A percentile compares a stretch with the other conserved stretches of the same genome.
phyloP scores from a whole-genome alignment of 306 rosid genomes.

The Neltuma alba region DNA sequence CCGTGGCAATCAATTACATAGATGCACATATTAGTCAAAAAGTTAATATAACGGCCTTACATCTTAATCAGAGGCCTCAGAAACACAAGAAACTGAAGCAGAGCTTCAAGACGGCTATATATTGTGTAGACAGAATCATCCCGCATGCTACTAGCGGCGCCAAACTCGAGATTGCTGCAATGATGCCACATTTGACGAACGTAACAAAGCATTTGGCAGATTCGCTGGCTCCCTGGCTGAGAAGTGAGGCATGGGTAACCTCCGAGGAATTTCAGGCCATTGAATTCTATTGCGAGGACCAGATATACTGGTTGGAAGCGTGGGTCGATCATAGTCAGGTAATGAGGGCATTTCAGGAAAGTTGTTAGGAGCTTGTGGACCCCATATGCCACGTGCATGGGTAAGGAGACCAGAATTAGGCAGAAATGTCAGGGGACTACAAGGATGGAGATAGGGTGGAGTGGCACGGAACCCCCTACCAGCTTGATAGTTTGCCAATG shows the following conservation, averaged over 20 bases:
- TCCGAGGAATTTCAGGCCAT: constrained; percentile 29
- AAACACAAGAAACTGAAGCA: not conserved
- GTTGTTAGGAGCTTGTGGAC: constrained; percentile 45
- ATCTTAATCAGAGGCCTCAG: constrained; percentile 32
- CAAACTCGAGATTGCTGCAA: constrained; percentile 29
- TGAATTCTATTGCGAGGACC: too few species aligned
- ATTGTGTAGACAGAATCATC: constrained; percentile 37
- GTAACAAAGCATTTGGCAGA: too few species aligned
- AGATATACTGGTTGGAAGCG: constrained; percentile 30
- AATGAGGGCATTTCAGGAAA: constrained; percentile 26
- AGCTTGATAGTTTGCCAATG: constrained; percentile 46
- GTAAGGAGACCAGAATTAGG: constrained; percentile 30
- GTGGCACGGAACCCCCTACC: constrained; percentile 61
- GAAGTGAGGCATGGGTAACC: constrained; percentile 35
- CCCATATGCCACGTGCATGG: constrained; percentile 38
- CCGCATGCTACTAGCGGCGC: constrained; percentile 18
- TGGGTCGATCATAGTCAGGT: constrained; percentile 32
- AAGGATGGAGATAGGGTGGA: constrained; percentile 78
- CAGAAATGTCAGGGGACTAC: constrained; percentile 49
- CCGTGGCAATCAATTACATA: too few species aligned
- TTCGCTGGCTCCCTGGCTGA: constrained; percentile 42
- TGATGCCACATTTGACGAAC: too few species aligned
- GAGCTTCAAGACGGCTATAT: not conserved
- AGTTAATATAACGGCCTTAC: not conserved
- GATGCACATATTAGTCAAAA: too few species aligned